phyloP scores from a whole-genome alignment of 2,329 filamentous ascomycete species.

The Clarireedia hainanense region DNA sequence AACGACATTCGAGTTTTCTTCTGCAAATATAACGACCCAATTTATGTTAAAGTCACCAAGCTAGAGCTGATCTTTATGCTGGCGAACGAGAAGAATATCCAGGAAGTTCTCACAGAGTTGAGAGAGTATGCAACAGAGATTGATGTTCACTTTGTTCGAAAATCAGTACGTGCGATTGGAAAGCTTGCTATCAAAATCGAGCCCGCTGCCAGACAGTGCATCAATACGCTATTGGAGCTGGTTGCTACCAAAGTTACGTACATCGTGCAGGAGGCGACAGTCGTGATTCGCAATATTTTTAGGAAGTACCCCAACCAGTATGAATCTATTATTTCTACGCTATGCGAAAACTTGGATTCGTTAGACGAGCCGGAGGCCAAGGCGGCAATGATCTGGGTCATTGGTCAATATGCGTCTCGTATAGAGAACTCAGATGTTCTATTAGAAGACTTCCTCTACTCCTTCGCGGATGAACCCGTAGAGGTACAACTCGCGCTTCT shows the following conservation, averaged over 20 bases:
- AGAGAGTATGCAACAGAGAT: slow-evolving; percentile 98
- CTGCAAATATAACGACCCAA: slow-evolving; percentile 99
- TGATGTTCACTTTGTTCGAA: slow-evolving; percentile 96
- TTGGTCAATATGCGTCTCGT: slow-evolving; percentile 92
- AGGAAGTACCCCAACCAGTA: slow-evolving; percentile 98
- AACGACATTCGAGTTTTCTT: slow-evolving; percentile 99
- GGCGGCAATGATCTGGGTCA: slow-evolving; percentile 98
- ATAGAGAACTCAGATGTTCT: slow-evolving; percentile 95
- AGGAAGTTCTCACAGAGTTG: slow-evolving; percentile 87
- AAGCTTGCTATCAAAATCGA: slow-evolving; percentile 99
- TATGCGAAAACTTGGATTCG: slow-evolving; percentile 94
- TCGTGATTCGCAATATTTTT: slow-evolving; percentile 98
- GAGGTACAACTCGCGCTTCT: slow-evolving; percentile 92
- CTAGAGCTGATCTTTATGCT: slow-evolving; percentile 99
- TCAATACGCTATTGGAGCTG: slow-evolving; percentile 83
- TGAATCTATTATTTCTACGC: slow-evolving; percentile 90
- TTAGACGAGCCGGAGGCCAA: slow-evolving; percentile 97
- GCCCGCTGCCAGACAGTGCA: slow-evolving; percentile 81
- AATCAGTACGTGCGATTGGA: slow-evolving; percentile 93
- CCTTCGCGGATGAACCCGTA: slow-evolving; percentile 88
- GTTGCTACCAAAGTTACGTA: slow-evolving; percentile 98
- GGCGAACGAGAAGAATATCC: slow-evolving; percentile 89
- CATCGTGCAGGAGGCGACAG: slow-evolving; percentile 97
- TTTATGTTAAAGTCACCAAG: slow-evolving; percentile 99
- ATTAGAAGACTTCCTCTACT: slow-evolving; percentile 89